Evolutionary conservation across 2,329 filamentous ascomycete genomes (phyloP).

Genomic region (Talaromyces rugulosus): DNA sequence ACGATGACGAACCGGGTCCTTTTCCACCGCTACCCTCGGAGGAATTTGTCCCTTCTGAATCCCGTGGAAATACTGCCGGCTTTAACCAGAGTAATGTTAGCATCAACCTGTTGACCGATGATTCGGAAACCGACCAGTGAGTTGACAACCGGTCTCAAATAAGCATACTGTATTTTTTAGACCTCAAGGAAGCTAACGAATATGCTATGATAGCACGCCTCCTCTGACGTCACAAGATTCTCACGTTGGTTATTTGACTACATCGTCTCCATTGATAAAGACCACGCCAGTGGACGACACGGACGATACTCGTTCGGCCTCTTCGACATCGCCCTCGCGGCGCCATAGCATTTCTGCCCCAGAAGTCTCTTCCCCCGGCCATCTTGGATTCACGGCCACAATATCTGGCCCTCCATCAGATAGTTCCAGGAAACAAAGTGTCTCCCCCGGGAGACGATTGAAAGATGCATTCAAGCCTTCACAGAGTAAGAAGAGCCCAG

Average conservation of each 20-base stretch:
- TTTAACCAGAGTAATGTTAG: conserved; percentile 18
- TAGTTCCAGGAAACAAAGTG: conserved; percentile 51
- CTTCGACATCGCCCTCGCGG: conserved; percentile 24
- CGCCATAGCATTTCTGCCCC: conserved; percentile 29
- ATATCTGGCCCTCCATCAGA: conserved; percentile 31
- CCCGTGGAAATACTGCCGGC: conserved; percentile 18
- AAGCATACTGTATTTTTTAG: background rate
- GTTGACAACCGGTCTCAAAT: conserved; percentile 5
- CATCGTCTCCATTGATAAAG: conserved; percentile 64
- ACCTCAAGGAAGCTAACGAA: background rate
- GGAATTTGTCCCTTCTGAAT: conserved; percentile 19
- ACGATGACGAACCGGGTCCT: background rate
- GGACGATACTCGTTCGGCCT: conserved; percentile 27
- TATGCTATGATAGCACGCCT: conserved; percentile 34
- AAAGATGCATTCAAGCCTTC: conserved; percentile 62
- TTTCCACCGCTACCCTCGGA: conserved; percentile 9
- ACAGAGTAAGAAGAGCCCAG: conserved; percentile 49
- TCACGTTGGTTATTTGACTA: conserved; percentile 64
- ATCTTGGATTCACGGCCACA: conserved; percentile 21
- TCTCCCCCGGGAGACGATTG: conserved; percentile 67
- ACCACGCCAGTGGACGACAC: conserved; percentile 43
- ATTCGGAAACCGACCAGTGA: conserved; percentile 40
- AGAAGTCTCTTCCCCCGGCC: conserved; percentile 34
- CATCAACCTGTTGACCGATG: conserved; percentile 30
- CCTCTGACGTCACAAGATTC: conserved; percentile 57